These are phyloP conservation scores for Trichoderma sp. DNA, from an alignment of 2,329 filamentous ascomycete species.

Conservation along the genomic window DNA sequence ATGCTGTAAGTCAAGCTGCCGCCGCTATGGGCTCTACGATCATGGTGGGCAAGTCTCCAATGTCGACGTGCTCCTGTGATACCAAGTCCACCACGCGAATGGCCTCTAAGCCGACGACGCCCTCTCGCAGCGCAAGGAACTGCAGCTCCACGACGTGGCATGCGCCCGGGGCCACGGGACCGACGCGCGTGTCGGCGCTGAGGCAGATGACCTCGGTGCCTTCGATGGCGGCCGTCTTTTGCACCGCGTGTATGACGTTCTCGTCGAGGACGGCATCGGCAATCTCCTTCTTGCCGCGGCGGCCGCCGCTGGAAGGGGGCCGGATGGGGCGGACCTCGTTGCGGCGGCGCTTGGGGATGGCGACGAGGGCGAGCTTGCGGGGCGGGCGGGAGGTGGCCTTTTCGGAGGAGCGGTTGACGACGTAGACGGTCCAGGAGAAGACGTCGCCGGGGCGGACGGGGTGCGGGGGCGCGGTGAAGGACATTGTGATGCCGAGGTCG, in stretches of 20 bases:
- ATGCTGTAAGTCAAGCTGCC: constrained; percentile 25
- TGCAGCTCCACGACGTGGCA: constrained; percentile 74
- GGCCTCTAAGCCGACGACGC: constrained; percentile 70
- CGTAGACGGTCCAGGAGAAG: constrained; percentile 73
- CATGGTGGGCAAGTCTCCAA: constrained; percentile 72
- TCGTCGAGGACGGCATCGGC: constrained; percentile 73
- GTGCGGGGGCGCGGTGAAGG: constrained; percentile 63
- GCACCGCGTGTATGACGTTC: constrained; percentile 70
- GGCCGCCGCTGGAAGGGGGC: constrained; percentile 54
- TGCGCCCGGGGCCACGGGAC: constrained; percentile 69
- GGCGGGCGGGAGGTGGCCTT: constrained; percentile 44
- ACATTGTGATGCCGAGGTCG: constrained; percentile 74
- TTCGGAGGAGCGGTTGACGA: constrained; percentile 69
- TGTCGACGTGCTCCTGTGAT: constrained; percentile 76
- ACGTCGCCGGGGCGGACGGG: constrained; percentile 64
- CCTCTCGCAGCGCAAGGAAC: constrained; percentile 68
- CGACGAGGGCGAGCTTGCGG: constrained; percentile 71
- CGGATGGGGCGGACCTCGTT: constrained; percentile 57
- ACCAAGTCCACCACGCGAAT: constrained; percentile 72
- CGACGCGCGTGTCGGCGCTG: constrained; percentile 72
- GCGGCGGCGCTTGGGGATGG: constrained; percentile 65
- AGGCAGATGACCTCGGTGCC: constrained; percentile 71
- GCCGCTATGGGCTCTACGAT: constrained; percentile 50
- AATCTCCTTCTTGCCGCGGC: constrained; percentile 46
- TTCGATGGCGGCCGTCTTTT: constrained; percentile 65